Evolutionary conservation across 345 rosid species (phyloP).

Genomic region (Punica granatum): DNA sequence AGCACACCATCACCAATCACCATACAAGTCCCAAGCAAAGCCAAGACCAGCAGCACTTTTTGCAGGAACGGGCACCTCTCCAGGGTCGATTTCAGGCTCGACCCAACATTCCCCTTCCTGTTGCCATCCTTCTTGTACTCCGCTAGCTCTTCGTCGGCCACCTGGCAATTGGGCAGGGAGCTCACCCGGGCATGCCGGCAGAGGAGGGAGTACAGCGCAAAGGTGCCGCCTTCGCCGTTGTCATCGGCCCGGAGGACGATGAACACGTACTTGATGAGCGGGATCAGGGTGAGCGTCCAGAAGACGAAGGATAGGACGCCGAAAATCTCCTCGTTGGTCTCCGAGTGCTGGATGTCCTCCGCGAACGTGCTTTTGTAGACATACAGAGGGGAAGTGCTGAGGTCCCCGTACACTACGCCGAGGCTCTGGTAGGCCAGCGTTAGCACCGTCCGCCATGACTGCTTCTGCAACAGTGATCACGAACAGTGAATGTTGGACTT

Average conservation of each 20-base stretch:
- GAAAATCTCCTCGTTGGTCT: conserved; percentile 37
- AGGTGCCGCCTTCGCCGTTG: conserved; percentile 45
- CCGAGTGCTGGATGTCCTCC: conserved; percentile 32
- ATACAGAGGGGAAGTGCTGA: conserved; percentile 41
- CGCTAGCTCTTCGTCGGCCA: conserved; percentile 35
- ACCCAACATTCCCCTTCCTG: conserved; percentile 9
- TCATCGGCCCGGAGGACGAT: conserved; percentile 41
- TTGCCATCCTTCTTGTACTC: conserved; percentile 28
- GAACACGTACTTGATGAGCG: conserved; percentile 34
- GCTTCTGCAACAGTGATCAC: conserved; percentile 14
- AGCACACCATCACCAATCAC: conserved; percentile 48
- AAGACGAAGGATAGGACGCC: conserved; percentile 39
- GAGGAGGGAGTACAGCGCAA: conserved; percentile 38
- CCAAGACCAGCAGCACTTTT: conserved; percentile 27
- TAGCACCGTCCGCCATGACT: conserved; percentile 36
- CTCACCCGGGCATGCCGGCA: conserved; percentile 36
- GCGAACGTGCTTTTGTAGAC: conserved; percentile 40
- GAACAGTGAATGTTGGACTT: not conserved
- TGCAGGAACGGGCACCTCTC: conserved; percentile 27
- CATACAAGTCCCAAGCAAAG: conserved; percentile 42
- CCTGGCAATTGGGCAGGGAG: conserved; percentile 34
- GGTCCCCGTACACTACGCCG: conserved; percentile 27
- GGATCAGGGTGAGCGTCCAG: conserved; percentile 35
- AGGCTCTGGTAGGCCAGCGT: conserved; percentile 25
- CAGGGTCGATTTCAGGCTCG: conserved; percentile 27